These are phyloP conservation scores for Trichoderma erinaceum DNA, from an alignment of 495 filamentous ascomycete genomes.

Conservation along the genomic window DNA sequence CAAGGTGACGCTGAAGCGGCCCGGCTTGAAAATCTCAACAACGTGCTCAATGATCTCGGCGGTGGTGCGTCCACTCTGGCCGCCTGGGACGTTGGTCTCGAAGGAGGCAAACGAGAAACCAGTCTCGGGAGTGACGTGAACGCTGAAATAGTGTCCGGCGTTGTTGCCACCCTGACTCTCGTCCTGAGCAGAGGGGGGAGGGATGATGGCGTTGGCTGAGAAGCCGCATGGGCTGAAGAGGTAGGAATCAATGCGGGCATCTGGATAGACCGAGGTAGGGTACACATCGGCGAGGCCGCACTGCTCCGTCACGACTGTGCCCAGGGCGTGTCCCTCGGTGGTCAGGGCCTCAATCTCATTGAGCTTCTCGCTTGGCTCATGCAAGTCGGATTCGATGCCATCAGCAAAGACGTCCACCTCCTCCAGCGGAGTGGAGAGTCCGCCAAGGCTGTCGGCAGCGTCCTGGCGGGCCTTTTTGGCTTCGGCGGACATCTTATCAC, in stretches of 20 bases:
- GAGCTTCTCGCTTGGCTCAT: slow-evolving; percentile 52
- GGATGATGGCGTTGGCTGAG: slow-evolving; percentile 95
- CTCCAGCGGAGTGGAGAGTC: slow-evolving; percentile 31
- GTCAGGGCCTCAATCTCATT: slow-evolving; percentile 66
- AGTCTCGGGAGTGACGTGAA: slow-evolving; percentile 96
- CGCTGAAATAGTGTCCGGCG: slow-evolving; percentile 90
- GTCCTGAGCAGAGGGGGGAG: slow-evolving; percentile 52
- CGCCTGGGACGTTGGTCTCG: slow-evolving; percentile 95
- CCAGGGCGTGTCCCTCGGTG: slow-evolving; percentile 90
- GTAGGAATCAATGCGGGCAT: slow-evolving; percentile 92
- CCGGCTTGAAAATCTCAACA: slow-evolving; percentile 90
- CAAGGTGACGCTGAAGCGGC: slow-evolving; percentile 92
- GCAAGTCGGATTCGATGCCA: slow-evolving; percentile 55
- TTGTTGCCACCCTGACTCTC: slow-evolving; percentile 35
- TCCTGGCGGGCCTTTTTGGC: slow-evolving; percentile 51
- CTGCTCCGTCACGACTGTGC: slow-evolving; percentile 83
- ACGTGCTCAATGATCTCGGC: slow-evolving; percentile 89
- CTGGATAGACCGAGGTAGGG: slow-evolving; percentile 76
- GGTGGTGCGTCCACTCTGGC: slow-evolving; percentile 80
- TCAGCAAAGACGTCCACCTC: slow-evolving; percentile 72
- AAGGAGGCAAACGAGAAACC: slow-evolving; percentile 99
- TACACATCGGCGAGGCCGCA: slow-evolving; percentile 91
- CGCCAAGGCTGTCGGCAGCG: slow-evolving; percentile 46
- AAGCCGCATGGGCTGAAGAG: slow-evolving; percentile 97
- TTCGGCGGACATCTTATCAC: slow-evolving; percentile 62